Percentiles rank a stretch among this genome's conserved stretches.
Conservation (phyloP, 495 filamentous ascomycete genomes). For the Parathielavia appendiculata region DNA sequence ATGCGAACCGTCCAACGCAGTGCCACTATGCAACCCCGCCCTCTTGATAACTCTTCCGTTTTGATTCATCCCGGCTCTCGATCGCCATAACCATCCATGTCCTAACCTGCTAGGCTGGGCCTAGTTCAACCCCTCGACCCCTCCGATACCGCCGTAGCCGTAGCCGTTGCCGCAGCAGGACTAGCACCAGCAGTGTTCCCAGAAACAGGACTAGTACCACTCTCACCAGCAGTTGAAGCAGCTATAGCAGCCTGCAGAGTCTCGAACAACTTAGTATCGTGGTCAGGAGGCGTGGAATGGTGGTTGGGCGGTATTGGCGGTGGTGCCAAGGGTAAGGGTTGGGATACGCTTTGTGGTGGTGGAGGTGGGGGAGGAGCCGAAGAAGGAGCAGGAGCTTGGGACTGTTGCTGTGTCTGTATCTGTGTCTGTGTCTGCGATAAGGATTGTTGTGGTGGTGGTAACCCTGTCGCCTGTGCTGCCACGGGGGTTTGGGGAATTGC, state of each 20-base stretch:
- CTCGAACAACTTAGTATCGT: constrained; percentile 26
- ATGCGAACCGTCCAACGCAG: too few relatives aligned
- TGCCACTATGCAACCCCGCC: too few relatives aligned
- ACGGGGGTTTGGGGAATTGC: not conserved
- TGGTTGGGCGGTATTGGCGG: constrained; percentile 27
- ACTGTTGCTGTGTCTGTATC: not conserved
- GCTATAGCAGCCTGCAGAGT: constrained; percentile 25
- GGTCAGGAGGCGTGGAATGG: constrained; percentile 28
- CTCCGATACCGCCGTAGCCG: too few relatives aligned
- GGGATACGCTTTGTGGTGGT: not conserved
- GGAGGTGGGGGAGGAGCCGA: too few relatives aligned
- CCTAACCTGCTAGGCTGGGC: too few relatives aligned
- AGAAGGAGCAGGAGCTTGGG: not conserved
- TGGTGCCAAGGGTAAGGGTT: not conserved
- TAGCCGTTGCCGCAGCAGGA: too few relatives aligned
- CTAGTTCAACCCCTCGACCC: too few relatives aligned
- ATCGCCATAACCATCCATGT: too few relatives aligned
- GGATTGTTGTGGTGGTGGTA: constrained; percentile 1
- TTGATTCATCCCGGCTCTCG: too few relatives aligned
- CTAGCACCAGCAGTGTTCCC: too few relatives aligned
- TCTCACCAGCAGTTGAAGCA: constrained; percentile 2
- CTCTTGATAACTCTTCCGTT: too few relatives aligned
- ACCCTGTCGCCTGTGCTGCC: not conserved
- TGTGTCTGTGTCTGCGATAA: not conserved
- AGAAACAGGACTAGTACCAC: too few relatives aligned